Conservation (phyloP, 306 rosid species). For the Biancaea sappan region DNA sequence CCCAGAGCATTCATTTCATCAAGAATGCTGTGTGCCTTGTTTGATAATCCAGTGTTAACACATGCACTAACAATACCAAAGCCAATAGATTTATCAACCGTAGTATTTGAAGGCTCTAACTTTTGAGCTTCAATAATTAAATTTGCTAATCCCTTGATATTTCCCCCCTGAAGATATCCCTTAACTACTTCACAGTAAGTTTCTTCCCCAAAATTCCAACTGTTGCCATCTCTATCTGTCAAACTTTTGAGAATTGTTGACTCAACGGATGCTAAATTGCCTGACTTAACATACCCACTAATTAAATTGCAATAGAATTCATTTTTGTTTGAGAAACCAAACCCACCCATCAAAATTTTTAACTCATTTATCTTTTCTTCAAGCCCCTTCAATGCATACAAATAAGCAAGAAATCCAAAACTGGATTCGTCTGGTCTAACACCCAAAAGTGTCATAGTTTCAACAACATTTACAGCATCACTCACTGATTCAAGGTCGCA, state of each 20-base stretch:
- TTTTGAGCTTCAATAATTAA: slow-evolving; percentile 76
- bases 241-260: slow-evolving; percentile 58
- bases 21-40: slow-evolving; percentile 83
- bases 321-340: slow-evolving; percentile 53
- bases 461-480: slow-evolving; percentile 70
- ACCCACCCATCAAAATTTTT: slow-evolving; percentile 56
- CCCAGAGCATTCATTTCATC: slow-evolving; percentile 77
- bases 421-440: slow-evolving; percentile 74
- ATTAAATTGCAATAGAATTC: slow-evolving; percentile 62
- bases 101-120: slow-evolving; percentile 52
- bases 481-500: slow-evolving; percentile 64
- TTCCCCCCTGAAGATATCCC: slow-evolving; percentile 63
- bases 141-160: slow-evolving; percentile 63
- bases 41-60: slow-evolving; percentile 66
- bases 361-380: slow-evolving; percentile 64
- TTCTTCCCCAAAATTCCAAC: slow-evolving; percentile 57
- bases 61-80: slow-evolving; percentile 79
- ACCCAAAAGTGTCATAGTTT: slow-evolving; percentile 62
- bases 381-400: slow-evolving; percentile 82
- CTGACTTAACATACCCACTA: slow-evolving; percentile 67
- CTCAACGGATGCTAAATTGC: slow-evolving; percentile 66
- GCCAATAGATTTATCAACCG: slow-evolving; percentile 64
- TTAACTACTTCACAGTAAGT: slow-evolving; percentile 66
- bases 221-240: slow-evolving; percentile 48
- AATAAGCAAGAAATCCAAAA: slow-evolving; percentile 81